phyloP scores from a whole-genome alignment of 2,329 filamentous ascomycete species.

The Pseudogymnoascus destructans region DNA sequence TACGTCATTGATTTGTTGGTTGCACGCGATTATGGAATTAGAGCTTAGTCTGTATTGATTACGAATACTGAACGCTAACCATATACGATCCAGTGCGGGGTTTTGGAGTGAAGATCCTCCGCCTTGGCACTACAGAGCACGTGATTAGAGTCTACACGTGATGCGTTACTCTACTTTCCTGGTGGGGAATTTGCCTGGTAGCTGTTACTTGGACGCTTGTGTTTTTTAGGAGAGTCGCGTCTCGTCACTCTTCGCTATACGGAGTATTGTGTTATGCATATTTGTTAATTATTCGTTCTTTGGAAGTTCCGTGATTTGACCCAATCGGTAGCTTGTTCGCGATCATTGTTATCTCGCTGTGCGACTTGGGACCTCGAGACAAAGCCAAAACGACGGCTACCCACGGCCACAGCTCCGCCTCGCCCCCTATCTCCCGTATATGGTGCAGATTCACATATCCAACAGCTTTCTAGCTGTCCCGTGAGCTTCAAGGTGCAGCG shows the following conservation, averaged over 20 bases:
- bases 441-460: not conserved
- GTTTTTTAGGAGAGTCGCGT: not conserved
- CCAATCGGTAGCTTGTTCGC: not conserved
- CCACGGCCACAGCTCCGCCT: not conserved
- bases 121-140: too few species aligned
- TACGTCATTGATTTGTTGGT: not conserved
- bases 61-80: too few species aligned
- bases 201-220: not conserved
- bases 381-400: not conserved
- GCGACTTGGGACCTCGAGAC: not conserved
- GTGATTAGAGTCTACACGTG: too few species aligned
- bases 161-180: not conserved
- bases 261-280: not conserved
- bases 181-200: not conserved
- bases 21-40: not conserved
- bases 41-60: too few species aligned
- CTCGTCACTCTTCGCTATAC: not conserved
- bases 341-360: not conserved
- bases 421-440: not conserved
- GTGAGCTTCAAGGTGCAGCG: not conserved
- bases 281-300: not conserved
- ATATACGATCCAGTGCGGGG: too few species aligned
- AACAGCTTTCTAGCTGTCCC: not conserved
- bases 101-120: too few species aligned
- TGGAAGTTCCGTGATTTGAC: not conserved